Percentiles rank a stretch among this genome's conserved stretches.
Evolutionary conservation across 495 filamentous ascomycete species (phyloP).

Genomic region (Cudoniella acicularis): DNA sequence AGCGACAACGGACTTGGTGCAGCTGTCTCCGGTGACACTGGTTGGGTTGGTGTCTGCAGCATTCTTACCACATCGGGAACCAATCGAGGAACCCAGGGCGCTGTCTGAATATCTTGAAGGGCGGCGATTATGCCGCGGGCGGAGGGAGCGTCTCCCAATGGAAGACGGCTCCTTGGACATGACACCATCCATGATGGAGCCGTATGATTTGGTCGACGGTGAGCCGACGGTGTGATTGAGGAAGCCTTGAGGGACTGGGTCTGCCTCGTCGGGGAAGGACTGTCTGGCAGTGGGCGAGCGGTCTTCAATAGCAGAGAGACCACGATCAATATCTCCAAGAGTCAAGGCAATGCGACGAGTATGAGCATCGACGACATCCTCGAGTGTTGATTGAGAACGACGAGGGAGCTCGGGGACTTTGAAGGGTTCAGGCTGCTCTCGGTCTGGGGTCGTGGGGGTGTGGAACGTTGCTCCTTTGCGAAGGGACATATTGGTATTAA

Average conservation of each 20-base stretch:
- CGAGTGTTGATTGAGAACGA: slow-evolving; percentile 59
- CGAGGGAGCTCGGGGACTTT: slow-evolving; percentile 49
- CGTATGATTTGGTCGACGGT: slow-evolving; percentile 21
- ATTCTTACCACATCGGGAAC: slow-evolving; percentile 35
- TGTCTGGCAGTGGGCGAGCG: slow-evolving; percentile 25
- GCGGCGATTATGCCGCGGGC: slow-evolving; percentile 44
- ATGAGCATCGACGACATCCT: slow-evolving; percentile 56
- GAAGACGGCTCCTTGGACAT: slow-evolving; percentile 22
- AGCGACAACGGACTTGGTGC: slow-evolving; percentile 27
- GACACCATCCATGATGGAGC: slow-evolving; percentile 32
- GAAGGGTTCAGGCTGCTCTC: slow-evolving; percentile 32
- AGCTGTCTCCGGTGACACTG: slow-evolving; percentile 26
- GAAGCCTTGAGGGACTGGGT: slow-evolving; percentile 48
- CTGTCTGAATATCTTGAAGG: slow-evolving; percentile 56
- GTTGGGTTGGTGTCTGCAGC: slow-evolving; percentile 17
- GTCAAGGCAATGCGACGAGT: slow-evolving; percentile 50
- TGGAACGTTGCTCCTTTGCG: slow-evolving; percentile 65
- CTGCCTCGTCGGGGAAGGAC: slow-evolving; percentile 42
- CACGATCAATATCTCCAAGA: slow-evolving; percentile 47
- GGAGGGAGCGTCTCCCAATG: slow-evolving; percentile 31
- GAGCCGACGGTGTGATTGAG: slow-evolving; percentile 41
- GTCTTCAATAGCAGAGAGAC: slow-evolving; percentile 33
- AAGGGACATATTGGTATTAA: slow-evolving; percentile 52
- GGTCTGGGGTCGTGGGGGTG: slow-evolving; percentile 39
- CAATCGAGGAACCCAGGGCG: slow-evolving; percentile 55